Percentiles rank a stretch among this genome's conserved stretches.
phyloP scores from a whole-genome alignment of 2,329 filamentous ascomycete genomes.

The Cyclaneusma minus region DNA sequence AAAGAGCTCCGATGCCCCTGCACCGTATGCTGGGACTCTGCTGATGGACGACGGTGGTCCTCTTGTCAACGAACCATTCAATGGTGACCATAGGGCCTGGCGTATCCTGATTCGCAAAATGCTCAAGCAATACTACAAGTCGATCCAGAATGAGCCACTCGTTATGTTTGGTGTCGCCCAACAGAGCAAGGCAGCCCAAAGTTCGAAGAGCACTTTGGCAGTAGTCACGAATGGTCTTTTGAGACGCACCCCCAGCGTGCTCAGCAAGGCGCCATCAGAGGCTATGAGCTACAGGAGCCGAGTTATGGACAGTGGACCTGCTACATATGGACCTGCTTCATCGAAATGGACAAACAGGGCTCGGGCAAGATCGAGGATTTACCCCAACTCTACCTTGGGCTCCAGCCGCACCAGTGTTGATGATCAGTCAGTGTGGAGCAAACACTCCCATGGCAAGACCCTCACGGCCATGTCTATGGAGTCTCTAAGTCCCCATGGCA shows the following conservation, averaged over 20 bases:
- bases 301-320: slow-evolving; percentile 50
- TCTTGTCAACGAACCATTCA: slow-evolving; percentile 62
- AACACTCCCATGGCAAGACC: slow-evolving; percentile 79
- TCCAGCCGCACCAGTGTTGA: slow-evolving; percentile 92
- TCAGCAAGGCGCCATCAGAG: slow-evolving; percentile 89
- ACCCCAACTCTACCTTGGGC: slow-evolving; percentile 65
- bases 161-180: slow-evolving; percentile 70
- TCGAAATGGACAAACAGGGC: slow-evolving; percentile 75
- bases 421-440: slow-evolving; percentile 84
- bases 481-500: slow-evolving; percentile 61
- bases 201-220: slow-evolving; percentile 48
- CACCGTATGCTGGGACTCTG: slow-evolving; percentile 16
- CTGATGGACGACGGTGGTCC: slow-evolving; percentile 48
- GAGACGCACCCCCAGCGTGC: slow-evolving; percentile 73
- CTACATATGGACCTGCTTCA: no score
- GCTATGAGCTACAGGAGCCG: slow-evolving; percentile 53
- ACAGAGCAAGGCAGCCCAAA: slow-evolving; percentile 17
- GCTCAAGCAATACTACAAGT: slow-evolving; percentile 79
- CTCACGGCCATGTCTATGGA: slow-evolving; percentile 86
- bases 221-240: slow-evolving; percentile 53
- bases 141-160: slow-evolving; percentile 74
- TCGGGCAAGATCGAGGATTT: slow-evolving; percentile 61
- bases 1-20: slow-evolving; percentile 15
- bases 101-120: slow-evolving; percentile 81
- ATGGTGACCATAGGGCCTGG: slow-evolving; percentile 66